These are phyloP conservation scores for Vicia faba DNA, from an alignment of 306 rosid species.

Conservation along the genomic window DNA sequence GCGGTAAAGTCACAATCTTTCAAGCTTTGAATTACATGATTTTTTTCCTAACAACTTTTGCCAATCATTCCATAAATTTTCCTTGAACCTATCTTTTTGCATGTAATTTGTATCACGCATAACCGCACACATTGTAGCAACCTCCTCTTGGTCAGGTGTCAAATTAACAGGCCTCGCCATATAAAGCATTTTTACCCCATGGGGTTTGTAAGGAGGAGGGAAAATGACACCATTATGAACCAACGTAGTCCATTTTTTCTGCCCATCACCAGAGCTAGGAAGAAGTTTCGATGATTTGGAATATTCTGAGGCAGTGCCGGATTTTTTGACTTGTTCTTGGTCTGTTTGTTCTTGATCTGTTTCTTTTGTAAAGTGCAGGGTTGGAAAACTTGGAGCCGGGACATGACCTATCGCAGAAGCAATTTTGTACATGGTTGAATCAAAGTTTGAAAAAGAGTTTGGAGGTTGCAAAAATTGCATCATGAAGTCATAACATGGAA, in stretches of 20 bases:
- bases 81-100: constrained; percentile 75
- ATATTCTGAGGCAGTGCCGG: constrained; percentile 61
- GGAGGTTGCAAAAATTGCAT: too few relatives aligned
- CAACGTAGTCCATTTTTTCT: constrained; percentile 93
- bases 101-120: constrained; percentile 97
- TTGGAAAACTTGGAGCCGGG: too few relatives aligned
- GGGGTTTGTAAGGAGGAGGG: constrained; percentile 84
- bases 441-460: too few relatives aligned
- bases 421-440: too few relatives aligned
- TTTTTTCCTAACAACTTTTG: constrained; percentile 82
- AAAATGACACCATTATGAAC: constrained; percentile 95
- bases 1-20: constrained; percentile 94
- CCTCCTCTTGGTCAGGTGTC: constrained; percentile 97
- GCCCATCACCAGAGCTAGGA: constrained; percentile 94
- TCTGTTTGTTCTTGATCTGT: constrained; percentile 40
- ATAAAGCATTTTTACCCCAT: constrained; percentile 74
- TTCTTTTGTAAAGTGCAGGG: too few relatives aligned
- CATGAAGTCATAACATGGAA: too few relatives aligned
- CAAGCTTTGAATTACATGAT: constrained; percentile 85
- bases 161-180: constrained; percentile 77
- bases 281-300: constrained; percentile 69
- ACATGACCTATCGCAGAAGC: too few relatives aligned
- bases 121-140: constrained; percentile 96
- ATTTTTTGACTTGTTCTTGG: constrained; percentile 43
- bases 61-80: constrained; percentile 98